Evolutionary conservation across 1,284 basidiomycete species (phyloP).

Genomic region (Leccinum huronense): DNA sequence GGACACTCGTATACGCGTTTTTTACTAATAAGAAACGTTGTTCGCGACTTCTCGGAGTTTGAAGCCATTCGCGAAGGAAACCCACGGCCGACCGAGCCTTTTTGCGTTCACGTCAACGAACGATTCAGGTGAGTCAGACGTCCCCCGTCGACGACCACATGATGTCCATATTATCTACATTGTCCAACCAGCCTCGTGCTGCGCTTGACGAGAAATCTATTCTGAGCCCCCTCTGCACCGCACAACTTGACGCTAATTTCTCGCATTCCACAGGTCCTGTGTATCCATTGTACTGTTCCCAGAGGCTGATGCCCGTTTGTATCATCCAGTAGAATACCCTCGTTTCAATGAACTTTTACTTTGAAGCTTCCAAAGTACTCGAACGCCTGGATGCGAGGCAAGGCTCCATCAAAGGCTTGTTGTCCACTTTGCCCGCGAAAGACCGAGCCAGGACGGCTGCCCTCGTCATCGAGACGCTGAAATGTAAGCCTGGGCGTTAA

Average conservation of each 20-base stretch:
- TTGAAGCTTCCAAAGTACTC: conserved; percentile 78
- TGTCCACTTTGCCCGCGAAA: conserved; percentile 70
- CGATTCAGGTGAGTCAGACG: conserved; percentile 26
- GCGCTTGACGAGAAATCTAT: conserved; percentile 43
- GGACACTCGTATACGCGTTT: conserved; percentile 25
- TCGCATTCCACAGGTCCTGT: conserved; percentile 16
- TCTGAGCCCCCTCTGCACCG: conserved; percentile 34
- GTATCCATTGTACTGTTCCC: conserved; percentile 9
- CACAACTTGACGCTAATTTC: conserved; percentile 15
- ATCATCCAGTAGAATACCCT: conserved; percentile 39
- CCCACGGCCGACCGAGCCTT: neutral
- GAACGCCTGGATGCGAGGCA: conserved; percentile 83
- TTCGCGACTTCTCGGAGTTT: conserved; percentile 35
- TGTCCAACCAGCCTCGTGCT: conserved; percentile 59
- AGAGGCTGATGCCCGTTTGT: conserved; percentile 26
- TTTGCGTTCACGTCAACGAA: neutral
- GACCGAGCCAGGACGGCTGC: conserved; percentile 76
- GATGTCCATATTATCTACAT: conserved; percentile 74
- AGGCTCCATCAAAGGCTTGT: conserved; percentile 80
- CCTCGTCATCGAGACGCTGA: conserved; percentile 87
- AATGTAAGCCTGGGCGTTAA: conserved; percentile 60
- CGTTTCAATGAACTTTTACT: conserved; percentile 87
- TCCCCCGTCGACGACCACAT: conserved; percentile 35
- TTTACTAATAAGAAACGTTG: conserved; percentile 21
- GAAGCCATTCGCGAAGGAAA: conserved; percentile 12